Evolutionary conservation across 371 early-diverging fungal genomes (phyloP), one percentile per base, ranked within the genome.

Genomic region (Capillidium rhysosporum): DNA sequence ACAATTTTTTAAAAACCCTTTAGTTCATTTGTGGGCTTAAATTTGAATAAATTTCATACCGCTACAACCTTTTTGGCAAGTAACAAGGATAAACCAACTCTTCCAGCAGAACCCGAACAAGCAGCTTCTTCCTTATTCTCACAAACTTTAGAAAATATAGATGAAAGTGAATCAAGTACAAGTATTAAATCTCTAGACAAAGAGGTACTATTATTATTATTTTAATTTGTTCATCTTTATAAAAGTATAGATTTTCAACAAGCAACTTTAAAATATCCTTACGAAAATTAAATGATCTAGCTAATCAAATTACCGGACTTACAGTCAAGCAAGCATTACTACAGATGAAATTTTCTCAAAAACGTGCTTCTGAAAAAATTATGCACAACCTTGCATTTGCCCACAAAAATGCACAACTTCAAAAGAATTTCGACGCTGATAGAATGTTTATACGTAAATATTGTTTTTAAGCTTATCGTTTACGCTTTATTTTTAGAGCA

Each of bases 331-430:
- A 88, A 57, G 95, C 93, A 9, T 80, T 87, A 55, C 62, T 69
- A 30, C 92, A 95, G 66, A 84, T 93, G 89, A 69, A 79, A 61
- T 83, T 88, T 57, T 81, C 83, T 29, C 70, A 72, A 34, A 92
- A 92, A 60, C 73, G 78, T 29, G 72, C 87, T 9, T 77, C 82
- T n/a, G 68, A 68, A 47, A 73, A 75, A 44, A 69, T 87, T 41
- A 60, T 75, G 59, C 73, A 82, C 64, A 79, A 78, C 8, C 60
- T 88, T 57, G 79, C 76, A 2, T 79, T 80, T 66, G 83, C 84
- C 8, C 68, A 75, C 29, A 77, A 76, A 47, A 78, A 82, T 63
- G 84, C 85, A 4, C 61, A 69, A 12, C 69, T 71, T 0, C 83
- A 84, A 63, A 73, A 76, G 56, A 69, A 68, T 25, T 79, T 86